Evolutionary conservation across 2,329 filamentous ascomycete species (phyloP).

Genomic region (Botrytis fragariae): DNA sequence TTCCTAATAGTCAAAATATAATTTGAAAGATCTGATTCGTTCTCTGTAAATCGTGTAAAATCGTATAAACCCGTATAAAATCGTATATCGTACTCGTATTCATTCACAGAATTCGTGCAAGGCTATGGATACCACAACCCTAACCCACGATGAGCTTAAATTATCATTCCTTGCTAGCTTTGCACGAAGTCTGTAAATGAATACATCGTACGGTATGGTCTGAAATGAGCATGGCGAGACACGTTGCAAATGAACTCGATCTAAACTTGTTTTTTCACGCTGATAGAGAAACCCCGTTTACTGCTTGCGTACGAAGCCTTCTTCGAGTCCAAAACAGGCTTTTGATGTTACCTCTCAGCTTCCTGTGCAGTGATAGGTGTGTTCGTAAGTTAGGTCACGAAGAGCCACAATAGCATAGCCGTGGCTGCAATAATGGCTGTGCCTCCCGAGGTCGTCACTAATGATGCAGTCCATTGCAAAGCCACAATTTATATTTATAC

Average conservation of each 20-base stretch:
- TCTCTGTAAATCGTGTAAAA: not conserved
- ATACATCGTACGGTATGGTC: not conserved
- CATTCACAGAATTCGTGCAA: too few species aligned
- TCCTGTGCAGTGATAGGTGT: not conserved
- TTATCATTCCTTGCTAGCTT: too few species aligned
- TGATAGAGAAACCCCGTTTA: not conserved
- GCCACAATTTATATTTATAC: not conserved
- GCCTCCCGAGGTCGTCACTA: not conserved
- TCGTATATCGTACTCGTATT: too few species aligned
- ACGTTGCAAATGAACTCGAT: not conserved
- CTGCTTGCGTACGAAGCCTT: not conserved
- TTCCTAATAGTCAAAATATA: not conserved
- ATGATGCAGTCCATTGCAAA: conserved; percentile 12
- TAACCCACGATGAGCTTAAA: too few species aligned
- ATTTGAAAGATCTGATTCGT: not conserved
- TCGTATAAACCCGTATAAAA: too few species aligned
- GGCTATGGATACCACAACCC: too few species aligned
- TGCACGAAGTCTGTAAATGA: too few species aligned
- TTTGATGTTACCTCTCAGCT: not conserved
- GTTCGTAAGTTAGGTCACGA: not conserved
- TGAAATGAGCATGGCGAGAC: too few species aligned
- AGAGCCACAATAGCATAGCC: not conserved
- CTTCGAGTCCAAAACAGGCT: not conserved
- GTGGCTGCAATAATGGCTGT: not conserved
- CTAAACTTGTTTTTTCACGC: not conserved